Conservation (phyloP, 2,329 filamentous ascomycete species). For the Alternaria sp. region DNA sequence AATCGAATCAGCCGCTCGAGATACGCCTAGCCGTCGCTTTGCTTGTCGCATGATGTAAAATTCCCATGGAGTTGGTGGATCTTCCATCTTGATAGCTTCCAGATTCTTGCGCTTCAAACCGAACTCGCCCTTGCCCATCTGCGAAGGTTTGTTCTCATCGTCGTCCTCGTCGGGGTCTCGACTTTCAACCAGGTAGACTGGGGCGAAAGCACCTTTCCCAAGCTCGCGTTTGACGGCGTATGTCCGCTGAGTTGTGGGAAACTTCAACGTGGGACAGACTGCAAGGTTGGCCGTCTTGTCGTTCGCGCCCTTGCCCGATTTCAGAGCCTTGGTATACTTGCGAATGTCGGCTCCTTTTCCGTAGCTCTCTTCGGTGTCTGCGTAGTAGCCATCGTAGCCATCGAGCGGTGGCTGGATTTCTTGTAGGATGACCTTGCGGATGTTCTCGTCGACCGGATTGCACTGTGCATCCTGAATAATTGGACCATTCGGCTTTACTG, state of each 20-base stretch:
- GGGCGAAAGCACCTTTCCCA: slow-evolving; percentile 91
- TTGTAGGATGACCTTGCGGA: slow-evolving; percentile 77
- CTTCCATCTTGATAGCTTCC: slow-evolving; percentile 94
- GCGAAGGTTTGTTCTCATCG: slow-evolving; percentile 52
- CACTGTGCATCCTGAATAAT: slow-evolving; percentile 84
- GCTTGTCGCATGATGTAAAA: slow-evolving; percentile 93
- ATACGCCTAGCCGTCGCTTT: slow-evolving; percentile 75
- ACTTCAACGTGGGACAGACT: slow-evolving; percentile 69
- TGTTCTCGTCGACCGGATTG: slow-evolving; percentile 82
- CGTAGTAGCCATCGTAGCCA: slow-evolving; percentile 80
- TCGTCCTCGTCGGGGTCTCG: slow-evolving; percentile 60
- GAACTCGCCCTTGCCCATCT: slow-evolving; percentile 69
- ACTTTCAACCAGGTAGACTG: slow-evolving; percentile 87
- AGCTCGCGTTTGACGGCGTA: slow-evolving; percentile 87
- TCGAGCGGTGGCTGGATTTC: slow-evolving; percentile 75
- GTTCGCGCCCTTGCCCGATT: slow-evolving; percentile 59
- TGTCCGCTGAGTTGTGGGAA: slow-evolving; percentile 67
- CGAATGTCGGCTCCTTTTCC: slow-evolving; percentile 78
- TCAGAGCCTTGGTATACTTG: slow-evolving; percentile 76
- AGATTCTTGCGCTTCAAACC: slow-evolving; percentile 65
- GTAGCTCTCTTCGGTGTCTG: slow-evolving; percentile 69
- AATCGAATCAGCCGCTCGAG: slow-evolving; percentile 76
- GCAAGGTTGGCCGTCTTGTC: slow-evolving; percentile 68
- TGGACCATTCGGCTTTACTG: slow-evolving; percentile 63
- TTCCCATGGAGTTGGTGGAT: slow-evolving; percentile 88